Percentiles rank a stretch among this genome's conserved stretches.
Conservation (phyloP, 1,139 yeast species). For the Pichia sp. region DNA sequence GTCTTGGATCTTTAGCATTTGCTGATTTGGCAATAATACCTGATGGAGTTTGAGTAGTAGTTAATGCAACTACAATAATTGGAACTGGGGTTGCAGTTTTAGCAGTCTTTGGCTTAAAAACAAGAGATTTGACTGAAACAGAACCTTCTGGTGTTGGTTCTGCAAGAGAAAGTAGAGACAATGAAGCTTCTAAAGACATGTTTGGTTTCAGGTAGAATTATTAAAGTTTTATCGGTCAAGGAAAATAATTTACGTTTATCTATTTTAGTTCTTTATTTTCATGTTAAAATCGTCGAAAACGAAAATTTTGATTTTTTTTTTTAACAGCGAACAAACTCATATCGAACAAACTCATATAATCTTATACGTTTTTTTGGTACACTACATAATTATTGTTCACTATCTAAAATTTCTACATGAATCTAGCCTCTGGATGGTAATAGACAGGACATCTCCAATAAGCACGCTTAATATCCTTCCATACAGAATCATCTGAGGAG, state of each 20-base stretch:
- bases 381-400: too few relatives aligned
- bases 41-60: slow-evolving; percentile 64
- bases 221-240: too few relatives aligned
- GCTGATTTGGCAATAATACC: slow-evolving; percentile 60
- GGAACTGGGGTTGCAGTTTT: slow-evolving; percentile 81
- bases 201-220: neutral
- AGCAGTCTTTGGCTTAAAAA: slow-evolving; percentile 89
- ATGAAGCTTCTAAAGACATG: slow-evolving; percentile 51
- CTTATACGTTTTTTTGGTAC: neutral
- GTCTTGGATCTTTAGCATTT: slow-evolving; percentile 75
- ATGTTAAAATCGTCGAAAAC: too few relatives aligned
- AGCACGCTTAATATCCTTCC: slow-evolving; percentile 66
- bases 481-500: slow-evolving; percentile 38
- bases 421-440: slow-evolving; percentile 57
- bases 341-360: too few relatives aligned
- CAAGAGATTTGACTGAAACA: slow-evolving; percentile 55
- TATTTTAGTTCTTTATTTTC: too few relatives aligned
- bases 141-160: slow-evolving; percentile 42
- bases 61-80: slow-evolving; percentile 71
- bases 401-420: too few relatives aligned
- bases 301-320: too few relatives aligned
- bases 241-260: too few relatives aligned
- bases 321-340: too few relatives aligned
- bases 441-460: slow-evolving; percentile 71
- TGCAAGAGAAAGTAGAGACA: slow-evolving; percentile 50